phyloP scores from a whole-genome alignment of 208 protist species.

The Acanthamoeba triangularis region DNA sequence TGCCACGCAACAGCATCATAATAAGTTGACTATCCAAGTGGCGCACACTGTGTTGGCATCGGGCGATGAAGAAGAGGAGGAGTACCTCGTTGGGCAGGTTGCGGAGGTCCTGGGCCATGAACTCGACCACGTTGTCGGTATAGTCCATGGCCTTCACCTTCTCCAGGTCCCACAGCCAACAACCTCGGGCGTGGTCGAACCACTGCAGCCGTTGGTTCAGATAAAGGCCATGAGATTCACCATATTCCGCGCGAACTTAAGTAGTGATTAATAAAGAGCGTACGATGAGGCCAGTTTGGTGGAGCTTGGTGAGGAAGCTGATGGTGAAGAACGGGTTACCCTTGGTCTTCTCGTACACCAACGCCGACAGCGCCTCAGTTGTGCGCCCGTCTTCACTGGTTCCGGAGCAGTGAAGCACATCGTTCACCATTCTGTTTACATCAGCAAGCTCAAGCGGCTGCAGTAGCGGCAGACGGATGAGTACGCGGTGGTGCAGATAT shows the following conservation, averaged over 20 bases:
- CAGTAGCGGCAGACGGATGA: neutral
- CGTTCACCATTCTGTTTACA: conserved; percentile 17
- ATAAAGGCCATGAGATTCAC: too few species aligned
- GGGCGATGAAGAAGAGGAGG: too few species aligned
- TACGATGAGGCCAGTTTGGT: conserved; percentile 60
- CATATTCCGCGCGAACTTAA: too few species aligned
- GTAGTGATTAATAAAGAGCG: too few species aligned
- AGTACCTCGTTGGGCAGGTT: neutral
- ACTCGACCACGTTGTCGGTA: conserved; percentile 73
- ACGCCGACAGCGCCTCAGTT: neutral
- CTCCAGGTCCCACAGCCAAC: conserved; percentile 38
- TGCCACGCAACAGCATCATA: neutral
- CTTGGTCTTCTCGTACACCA: conserved; percentile 56
- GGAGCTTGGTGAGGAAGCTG: conserved; percentile 72
- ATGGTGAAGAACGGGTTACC: conserved; percentile 72
- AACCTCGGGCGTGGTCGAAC: neutral
- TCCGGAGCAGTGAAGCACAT: neutral
- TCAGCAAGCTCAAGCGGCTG: conserved; percentile 16
- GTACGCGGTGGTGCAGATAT: neutral
- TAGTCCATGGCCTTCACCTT: conserved; percentile 40
- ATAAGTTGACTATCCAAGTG: too few species aligned
- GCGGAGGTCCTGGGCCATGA: conserved; percentile 70
- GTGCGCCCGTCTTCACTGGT: neutral
- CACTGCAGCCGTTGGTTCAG: neutral
- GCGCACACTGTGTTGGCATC: too few species aligned